Evolutionary conservation across 2,329 filamentous ascomycete genomes (phyloP).

Genomic region (Pseudogymnoascus pannorum): DNA sequence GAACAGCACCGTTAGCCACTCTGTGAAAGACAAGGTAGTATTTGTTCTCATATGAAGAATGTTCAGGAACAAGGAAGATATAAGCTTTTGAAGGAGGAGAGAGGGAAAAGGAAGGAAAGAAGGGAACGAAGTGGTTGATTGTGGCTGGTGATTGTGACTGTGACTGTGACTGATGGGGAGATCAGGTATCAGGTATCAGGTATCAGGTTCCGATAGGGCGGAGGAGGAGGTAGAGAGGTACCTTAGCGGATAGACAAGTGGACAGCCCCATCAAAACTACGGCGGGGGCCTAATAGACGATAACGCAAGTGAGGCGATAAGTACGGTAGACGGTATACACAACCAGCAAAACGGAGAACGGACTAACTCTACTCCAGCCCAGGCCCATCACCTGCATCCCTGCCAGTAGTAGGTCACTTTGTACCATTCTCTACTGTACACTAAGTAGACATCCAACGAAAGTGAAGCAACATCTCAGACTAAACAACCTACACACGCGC

Average conservation of each 20-base stretch:
- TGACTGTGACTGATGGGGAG: not conserved
- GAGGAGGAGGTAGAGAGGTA: not conserved
- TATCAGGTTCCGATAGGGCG: not conserved
- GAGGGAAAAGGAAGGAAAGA: not conserved
- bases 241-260: not conserved
- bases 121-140: not conserved
- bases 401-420: no score
- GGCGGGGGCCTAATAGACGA: not conserved
- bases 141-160: not conserved
- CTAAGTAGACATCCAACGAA: conserved; percentile 6
- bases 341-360: no score
- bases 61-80: not conserved
- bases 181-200: no score
- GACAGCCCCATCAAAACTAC: not conserved
- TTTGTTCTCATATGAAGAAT: not conserved
- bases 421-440: no score
- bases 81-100: not conserved
- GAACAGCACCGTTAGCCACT: not conserved
- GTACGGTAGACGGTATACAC: not conserved
- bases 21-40: not conserved
- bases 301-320: not conserved
- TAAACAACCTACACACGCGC: conserved; percentile 7
- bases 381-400: not conserved
- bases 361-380: not conserved
- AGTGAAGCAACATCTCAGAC: conserved; percentile 3